phyloP scores from a whole-genome alignment of 768 basidiomycete species.

The Amanita jacksonii region DNA sequence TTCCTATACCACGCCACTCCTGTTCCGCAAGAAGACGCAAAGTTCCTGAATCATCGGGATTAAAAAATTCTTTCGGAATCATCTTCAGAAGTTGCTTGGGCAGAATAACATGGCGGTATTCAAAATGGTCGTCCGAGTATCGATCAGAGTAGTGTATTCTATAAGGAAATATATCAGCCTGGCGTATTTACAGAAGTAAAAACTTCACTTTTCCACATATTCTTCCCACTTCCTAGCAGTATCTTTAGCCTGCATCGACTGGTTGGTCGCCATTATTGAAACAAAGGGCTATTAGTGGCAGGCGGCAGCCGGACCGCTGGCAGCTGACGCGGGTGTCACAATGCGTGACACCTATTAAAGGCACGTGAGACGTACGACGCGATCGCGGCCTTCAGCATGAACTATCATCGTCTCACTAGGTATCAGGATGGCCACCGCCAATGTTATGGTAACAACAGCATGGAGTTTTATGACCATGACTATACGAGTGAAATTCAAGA shows the following conservation, averaged over 20 bases:
- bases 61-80: conserved; percentile 82
- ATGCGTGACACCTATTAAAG: background rate
- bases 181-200: conserved; percentile 4
- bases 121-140: conserved; percentile 85
- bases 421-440: background rate
- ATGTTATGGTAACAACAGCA: background rate
- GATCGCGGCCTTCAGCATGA: conserved; percentile 5
- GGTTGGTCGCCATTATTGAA: conserved; percentile 19
- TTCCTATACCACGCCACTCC: conserved; percentile 96
- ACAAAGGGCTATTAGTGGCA: background rate
- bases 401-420: background rate
- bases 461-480: conserved; percentile 11
- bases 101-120: conserved; percentile 96
- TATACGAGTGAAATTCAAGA: conserved; percentile 13
- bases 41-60: conserved; percentile 61
- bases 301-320: too few relatives aligned
- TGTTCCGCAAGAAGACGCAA: conserved; percentile 75
- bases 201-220: conserved; percentile 64
- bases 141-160: conserved; percentile 90
- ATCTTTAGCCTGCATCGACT: conserved; percentile 28
- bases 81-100: conserved; percentile 92
- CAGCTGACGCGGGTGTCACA: conserved; percentile 8
- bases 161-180: conserved; percentile 11
- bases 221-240: conserved; percentile 53
- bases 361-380: conserved; percentile 2